A percentile compares a stretch with the other conserved stretches of the same genome.
These are phyloP conservation scores for Pythium grandisporangium DNA, from an alignment of 352 stramenopile species.

Conservation along the genomic window DNA sequence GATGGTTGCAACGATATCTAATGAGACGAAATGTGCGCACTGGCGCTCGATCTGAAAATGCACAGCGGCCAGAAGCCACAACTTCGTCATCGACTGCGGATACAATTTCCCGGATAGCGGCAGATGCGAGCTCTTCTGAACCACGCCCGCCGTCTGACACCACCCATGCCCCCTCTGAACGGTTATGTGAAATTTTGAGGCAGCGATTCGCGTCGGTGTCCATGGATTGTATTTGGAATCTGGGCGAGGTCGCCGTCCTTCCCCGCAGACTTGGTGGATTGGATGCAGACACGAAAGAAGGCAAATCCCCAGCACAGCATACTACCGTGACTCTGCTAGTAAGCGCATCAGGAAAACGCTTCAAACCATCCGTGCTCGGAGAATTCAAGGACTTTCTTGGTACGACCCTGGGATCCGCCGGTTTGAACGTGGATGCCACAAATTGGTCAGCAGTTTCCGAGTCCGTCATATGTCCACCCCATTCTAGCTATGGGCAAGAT, in stretches of 20 bases:
- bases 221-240: slow-evolving; percentile 60
- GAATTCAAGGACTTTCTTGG: slow-evolving; percentile 25
- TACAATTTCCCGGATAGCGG: too few species aligned
- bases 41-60: slow-evolving; percentile 29
- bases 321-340: slow-evolving; percentile 36
- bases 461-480: too few species aligned
- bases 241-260: slow-evolving; percentile 43
- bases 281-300: background rate
- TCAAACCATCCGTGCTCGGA: slow-evolving; percentile 49
- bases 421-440: slow-evolving; percentile 4
- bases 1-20: slow-evolving; percentile 73
- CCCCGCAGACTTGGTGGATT: background rate
- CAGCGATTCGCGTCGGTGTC: slow-evolving; percentile 32
- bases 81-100: too few species aligned
- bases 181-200: slow-evolving; percentile 32
- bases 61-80: slow-evolving; percentile 6
- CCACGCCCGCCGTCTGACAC: slow-evolving; percentile 5
- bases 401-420: slow-evolving; percentile 11
- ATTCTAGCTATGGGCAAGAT: too few species aligned
- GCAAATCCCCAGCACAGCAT: background rate
- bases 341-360: slow-evolving; percentile 55
- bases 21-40: slow-evolving; percentile 62
- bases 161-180: slow-evolving; percentile 10
- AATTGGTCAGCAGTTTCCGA: too few species aligned
- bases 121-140: too few species aligned